Evolutionary conservation across 2,329 filamentous ascomycete species (phyloP), one percentile per base, ranked within the genome.

Genomic region (Fonsecaea pedrosoi): DNA sequence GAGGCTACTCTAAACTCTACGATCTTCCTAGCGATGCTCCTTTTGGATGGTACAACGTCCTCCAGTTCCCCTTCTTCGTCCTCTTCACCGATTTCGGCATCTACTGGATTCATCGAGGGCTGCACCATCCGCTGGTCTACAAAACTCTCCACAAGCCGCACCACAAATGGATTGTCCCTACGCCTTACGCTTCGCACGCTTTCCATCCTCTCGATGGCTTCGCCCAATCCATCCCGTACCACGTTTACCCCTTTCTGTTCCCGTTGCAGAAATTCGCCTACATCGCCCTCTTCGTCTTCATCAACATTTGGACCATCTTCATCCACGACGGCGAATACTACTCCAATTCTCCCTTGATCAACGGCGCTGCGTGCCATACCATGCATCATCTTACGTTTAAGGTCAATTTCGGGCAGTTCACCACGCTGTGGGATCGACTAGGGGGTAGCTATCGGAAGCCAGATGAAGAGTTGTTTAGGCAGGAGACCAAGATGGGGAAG

Each of bases 131-230:
- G 15, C 76, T 80, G 55, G 77, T 95, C 73, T 98, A 98, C 87
- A 96, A 94, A 83, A 84, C 84, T 72, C 85, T 97, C 58, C 94
- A 98, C 87, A 98, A 98, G 87, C 90, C 93, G 72, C 94, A 98
- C 81, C 94, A 98, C 88, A 97, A 97, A 84, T 98, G 94, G 94
- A 97, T 98, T 81, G 96, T 97, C 92, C 94, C 94, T 2, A 96
- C 92, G 2, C 94, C 94, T 0, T 97, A 88, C 78, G 94, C 94
- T 50, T 93, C 90, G 73, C 91, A 97, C 77, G 94, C 94, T 65
- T 98, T 98, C 86, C 93, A 98, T 82, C 94, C 94, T 0, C 78
- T 97, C 60, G 94, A 98, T 76, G 94, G 94, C 75, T 97, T 90
- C 81, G 86, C 89, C 10, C 94, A 98, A 82, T 91, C 90, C 68